Conservation (phyloP, 257 asterid species). For the Primulina tabacum region DNA sequence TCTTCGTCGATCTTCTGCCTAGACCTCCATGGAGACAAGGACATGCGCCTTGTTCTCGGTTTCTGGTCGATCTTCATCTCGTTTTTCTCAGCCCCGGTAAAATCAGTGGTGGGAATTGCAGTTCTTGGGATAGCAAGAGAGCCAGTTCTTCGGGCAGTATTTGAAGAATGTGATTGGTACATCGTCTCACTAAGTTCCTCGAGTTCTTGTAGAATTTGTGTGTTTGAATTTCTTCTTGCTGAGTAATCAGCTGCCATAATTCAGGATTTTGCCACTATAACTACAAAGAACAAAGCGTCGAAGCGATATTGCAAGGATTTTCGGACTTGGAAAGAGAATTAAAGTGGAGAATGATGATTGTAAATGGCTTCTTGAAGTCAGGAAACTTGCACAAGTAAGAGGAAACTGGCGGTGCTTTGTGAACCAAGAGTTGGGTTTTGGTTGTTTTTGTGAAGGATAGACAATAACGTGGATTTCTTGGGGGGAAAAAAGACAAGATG, state of each 20-base stretch:
- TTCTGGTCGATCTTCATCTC: constrained; percentile 47
- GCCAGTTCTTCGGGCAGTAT: constrained; percentile 52
- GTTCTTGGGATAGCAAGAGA: constrained; percentile 69
- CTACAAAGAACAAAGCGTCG: background rate
- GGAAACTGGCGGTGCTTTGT: constrained; percentile 34
- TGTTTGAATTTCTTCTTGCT: constrained; percentile 48
- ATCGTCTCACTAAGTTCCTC: constrained; percentile 68
- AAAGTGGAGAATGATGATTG: background rate
- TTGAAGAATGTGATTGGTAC: constrained; percentile 48
- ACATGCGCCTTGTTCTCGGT: constrained; percentile 67
- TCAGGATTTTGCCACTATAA: background rate
- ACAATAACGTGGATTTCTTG: constrained; percentile 35
- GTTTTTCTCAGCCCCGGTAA: constrained; percentile 20
- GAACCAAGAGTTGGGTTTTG: constrained; percentile 55
- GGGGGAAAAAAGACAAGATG: constrained; percentile 21
- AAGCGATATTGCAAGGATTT: background rate
- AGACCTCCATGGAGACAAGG: constrained; percentile 79
- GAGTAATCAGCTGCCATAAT: constrained; percentile 38
- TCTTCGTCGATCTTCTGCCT: constrained; percentile 40
- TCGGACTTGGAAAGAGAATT: background rate
- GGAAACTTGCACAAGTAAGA: constrained; percentile 27
- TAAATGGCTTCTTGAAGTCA: constrained; percentile 30
- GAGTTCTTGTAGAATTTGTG: constrained; percentile 72
- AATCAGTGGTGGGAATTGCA: constrained; percentile 41
- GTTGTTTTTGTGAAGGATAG: constrained; percentile 56